Evolutionary conservation across 176 grass and related monocot genomes (phyloP).

Genomic region (Musa beccarii): DNA sequence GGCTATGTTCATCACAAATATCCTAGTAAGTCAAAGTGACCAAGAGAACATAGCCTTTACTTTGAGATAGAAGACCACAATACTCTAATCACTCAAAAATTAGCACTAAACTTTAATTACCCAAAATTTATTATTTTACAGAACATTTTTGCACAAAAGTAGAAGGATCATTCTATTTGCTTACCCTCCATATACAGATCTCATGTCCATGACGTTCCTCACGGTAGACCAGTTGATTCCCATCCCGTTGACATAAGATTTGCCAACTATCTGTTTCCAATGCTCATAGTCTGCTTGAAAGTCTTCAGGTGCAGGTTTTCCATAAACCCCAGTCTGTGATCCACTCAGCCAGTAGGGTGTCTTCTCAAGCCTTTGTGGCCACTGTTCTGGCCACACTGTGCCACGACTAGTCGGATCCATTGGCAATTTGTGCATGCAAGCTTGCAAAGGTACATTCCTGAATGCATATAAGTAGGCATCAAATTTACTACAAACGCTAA

Average conservation of each 20-base stretch:
- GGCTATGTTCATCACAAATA: no score
- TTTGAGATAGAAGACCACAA: no score
- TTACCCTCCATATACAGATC: conserved; percentile 84
- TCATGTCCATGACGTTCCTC: conserved; percentile 94
- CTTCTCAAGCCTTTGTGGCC: conserved; percentile 61
- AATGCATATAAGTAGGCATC: conserved; percentile 13
- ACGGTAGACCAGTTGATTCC: conserved; percentile 63
- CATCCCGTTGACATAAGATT: conserved; percentile 53
- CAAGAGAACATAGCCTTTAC: no score
- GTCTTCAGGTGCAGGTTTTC: conserved; percentile 61
- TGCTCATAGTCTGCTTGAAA: conserved; percentile 66
- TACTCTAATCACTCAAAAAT: no score
- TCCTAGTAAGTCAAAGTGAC: no score
- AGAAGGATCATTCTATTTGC: neutral
- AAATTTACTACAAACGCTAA: neutral
- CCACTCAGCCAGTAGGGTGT: conserved; percentile 65
- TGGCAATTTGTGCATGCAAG: conserved; percentile 72
- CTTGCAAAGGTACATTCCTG: conserved; percentile 63
- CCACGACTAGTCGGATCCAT: conserved; percentile 32
- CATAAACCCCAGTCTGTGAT: conserved; percentile 63
- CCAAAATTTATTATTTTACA: neutral
- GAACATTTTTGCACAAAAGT: neutral
- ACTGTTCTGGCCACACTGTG: conserved; percentile 58
- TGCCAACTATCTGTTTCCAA: conserved; percentile 54
- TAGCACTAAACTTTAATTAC: no score